Conservation (phyloP, 1,284 basidiomycete species). For the Peniophora sp. region DNA sequence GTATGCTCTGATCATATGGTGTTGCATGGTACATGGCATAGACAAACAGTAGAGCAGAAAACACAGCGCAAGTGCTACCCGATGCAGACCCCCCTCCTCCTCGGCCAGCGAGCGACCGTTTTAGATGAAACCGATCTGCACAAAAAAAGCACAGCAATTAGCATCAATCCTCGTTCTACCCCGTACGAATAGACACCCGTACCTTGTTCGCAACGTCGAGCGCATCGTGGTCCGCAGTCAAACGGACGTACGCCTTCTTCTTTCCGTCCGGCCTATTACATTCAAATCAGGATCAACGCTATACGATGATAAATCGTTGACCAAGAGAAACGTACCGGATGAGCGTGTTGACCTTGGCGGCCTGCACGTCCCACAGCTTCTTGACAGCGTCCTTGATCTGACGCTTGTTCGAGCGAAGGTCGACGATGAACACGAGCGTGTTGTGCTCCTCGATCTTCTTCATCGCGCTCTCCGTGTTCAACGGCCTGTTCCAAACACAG, state of each 20-base stretch:
- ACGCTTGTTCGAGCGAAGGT: slow-evolving; percentile 93
- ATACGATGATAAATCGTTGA: neutral
- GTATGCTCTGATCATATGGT: too few species aligned
- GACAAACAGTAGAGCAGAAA: neutral
- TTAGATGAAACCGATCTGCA: slow-evolving; percentile 79
- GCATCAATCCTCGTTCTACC: neutral
- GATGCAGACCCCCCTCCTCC: neutral
- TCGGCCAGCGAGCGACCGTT: neutral
- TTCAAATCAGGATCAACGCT: slow-evolving; percentile 1
- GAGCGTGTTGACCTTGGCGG: slow-evolving; percentile 95
- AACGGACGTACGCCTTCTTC: slow-evolving; percentile 98
- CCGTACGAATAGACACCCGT: neutral
- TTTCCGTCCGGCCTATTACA: slow-evolving; percentile 83
- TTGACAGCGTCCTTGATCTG: slow-evolving; percentile 99
- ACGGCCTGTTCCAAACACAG: slow-evolving; percentile 34
- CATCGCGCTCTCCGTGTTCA: slow-evolving; percentile 86
- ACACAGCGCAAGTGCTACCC: neutral
- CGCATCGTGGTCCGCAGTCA: slow-evolving; percentile 94
- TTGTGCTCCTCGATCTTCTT: slow-evolving; percentile 99
- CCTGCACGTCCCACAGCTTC: slow-evolving; percentile 97
- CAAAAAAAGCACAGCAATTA: neutral
- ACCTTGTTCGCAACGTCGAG: slow-evolving; percentile 97
- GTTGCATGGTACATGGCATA: neutral
- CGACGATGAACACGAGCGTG: slow-evolving; percentile 97
- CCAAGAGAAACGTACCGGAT: slow-evolving; percentile 66